Evolutionary conservation across 768 basidiomycete species (phyloP).

Genomic region (Leccinum sublutescens): DNA sequence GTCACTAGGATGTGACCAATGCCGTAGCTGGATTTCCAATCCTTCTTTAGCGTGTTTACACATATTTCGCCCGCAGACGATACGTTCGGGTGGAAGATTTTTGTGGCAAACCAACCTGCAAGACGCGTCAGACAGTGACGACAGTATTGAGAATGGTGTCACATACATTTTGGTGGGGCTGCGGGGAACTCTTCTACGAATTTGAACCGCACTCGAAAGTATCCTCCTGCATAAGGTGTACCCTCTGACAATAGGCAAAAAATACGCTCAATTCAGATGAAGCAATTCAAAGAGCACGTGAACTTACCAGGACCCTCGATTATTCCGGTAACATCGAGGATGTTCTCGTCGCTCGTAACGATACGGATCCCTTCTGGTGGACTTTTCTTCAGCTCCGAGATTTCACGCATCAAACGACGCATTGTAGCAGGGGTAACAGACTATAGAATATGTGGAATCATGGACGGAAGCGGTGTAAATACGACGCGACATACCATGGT

Average conservation of each 20-base stretch:
- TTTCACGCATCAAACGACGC: conserved; percentile 86
- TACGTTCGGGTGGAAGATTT: conserved; percentile 98
- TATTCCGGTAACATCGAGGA: conserved; percentile 82
- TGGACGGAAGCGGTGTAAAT: not conserved
- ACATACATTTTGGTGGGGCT: conserved; percentile 85
- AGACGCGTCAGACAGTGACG: conserved; percentile 5
- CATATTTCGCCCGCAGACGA: conserved; percentile 90
- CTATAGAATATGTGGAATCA: conserved; percentile 19
- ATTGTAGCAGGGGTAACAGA: conserved; percentile 55
- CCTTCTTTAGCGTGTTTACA: conserved; percentile 96
- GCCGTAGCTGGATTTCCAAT: conserved; percentile 91
- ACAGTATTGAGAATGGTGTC: not conserved
- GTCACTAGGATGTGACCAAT: conserved; percentile 90
- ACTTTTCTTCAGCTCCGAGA: conserved; percentile 71
- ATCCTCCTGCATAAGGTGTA: conserved; percentile 72
- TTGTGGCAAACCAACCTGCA: conserved; percentile 85
- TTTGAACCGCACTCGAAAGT: conserved; percentile 74
- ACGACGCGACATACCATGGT: conserved; percentile 24
- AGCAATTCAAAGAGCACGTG: not conserved
- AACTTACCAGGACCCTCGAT: conserved; percentile 86
- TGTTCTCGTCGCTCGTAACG: conserved; percentile 81
- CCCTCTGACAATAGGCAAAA: conserved; percentile 40
- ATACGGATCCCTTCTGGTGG: conserved; percentile 95
- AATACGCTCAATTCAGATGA: conserved; percentile 7
- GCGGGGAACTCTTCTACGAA: conserved; percentile 95